Evolutionary conservation across 768 basidiomycete species (phyloP).

Genomic region (Mycena leptocephala): DNA sequence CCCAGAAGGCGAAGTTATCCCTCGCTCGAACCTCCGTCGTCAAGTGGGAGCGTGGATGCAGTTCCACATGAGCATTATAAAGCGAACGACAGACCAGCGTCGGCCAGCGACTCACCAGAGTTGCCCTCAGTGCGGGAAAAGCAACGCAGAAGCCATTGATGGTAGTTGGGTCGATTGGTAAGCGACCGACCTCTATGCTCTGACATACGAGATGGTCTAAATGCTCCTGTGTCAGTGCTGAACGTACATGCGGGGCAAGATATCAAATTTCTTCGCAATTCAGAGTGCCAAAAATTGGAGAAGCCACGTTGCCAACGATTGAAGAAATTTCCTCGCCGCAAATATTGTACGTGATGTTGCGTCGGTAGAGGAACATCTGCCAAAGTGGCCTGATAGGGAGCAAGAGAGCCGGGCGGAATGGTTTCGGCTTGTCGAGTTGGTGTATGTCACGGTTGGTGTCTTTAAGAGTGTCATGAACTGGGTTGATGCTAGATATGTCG

Average conservation of each 20-base stretch:
- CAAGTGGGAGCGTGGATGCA: not conserved
- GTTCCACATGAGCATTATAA: not conserved
- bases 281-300: not conserved
- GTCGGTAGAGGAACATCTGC: too few species aligned
- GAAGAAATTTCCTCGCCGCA: not conserved
- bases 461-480: too few species aligned
- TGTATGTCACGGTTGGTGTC: too few species aligned
- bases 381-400: too few species aligned
- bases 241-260: not conserved
- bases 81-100: too few species aligned
- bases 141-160: not conserved
- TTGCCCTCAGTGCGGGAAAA: not conserved
- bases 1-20: not conserved
- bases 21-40: not conserved
- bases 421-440: too few species aligned
- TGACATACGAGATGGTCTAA: not conserved
- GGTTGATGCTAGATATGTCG: too few species aligned
- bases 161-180: not conserved
- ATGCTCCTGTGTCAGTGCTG: not conserved
- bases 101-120: not conserved
- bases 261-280: not conserved
- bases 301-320: not conserved
- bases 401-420: too few species aligned
- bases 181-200: not conserved
- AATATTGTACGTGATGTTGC: not conserved